Conservation (phyloP, 441 rosid species). For the Mallotus repandus region DNA sequence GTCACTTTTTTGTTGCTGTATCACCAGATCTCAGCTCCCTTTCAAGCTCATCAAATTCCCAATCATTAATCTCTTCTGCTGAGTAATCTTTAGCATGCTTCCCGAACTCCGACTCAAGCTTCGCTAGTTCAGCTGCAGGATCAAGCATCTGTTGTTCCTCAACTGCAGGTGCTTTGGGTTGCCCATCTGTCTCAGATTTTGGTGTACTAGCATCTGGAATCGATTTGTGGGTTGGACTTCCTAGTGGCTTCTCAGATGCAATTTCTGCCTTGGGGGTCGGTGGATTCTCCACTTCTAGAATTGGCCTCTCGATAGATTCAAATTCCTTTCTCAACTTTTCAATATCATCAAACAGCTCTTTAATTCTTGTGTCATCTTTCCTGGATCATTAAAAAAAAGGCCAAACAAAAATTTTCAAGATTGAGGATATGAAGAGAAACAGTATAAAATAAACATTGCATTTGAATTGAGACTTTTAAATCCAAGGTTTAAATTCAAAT, state of each 20-base stretch:
- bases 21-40: constrained; percentile 65
- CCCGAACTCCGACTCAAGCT: constrained; percentile 93
- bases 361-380: constrained; percentile 59
- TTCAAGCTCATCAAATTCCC: constrained; percentile 99
- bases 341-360: constrained; percentile 73
- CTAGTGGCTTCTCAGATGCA: constrained; percentile 30
- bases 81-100: constrained; percentile 75
- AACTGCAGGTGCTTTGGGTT: constrained; percentile 29
- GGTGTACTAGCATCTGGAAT: constrained; percentile 20
- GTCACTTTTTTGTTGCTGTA: constrained; percentile 32
- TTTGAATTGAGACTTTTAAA: too few species aligned
- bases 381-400: constrained; percentile 36
- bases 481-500: not conserved
- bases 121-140: constrained; percentile 83
- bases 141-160: constrained; percentile 49
- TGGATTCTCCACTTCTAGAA: constrained; percentile 69
- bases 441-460: not conserved
- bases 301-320: constrained; percentile 86
- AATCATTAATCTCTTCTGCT: constrained; percentile 74
- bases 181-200: constrained; percentile 40
- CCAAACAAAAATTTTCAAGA: constrained; percentile 5
- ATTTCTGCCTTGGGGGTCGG: constrained; percentile 35
- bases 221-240: constrained; percentile 26
- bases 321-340: constrained; percentile 72
- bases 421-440: not conserved